phyloP scores from a whole-genome alignment of 75 land plant species.

The Pinus albicaulis region DNA sequence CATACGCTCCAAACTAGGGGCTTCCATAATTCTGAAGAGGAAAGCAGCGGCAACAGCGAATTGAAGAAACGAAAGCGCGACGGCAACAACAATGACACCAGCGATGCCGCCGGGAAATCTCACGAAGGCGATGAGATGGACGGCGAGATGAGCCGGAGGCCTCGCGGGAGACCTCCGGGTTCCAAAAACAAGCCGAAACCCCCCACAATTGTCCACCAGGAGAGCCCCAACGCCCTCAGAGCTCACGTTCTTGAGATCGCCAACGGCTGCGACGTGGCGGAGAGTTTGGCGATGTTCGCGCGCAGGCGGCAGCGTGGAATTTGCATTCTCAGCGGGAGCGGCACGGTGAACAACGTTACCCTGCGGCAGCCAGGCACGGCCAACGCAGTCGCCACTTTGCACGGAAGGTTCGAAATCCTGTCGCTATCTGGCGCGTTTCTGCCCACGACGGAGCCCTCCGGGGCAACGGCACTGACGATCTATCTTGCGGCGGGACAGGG shows the following conservation, averaged over 20 bases:
- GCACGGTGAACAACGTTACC: slow-evolving; percentile 40
- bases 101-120: not conserved
- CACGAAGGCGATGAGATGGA: slow-evolving; percentile 14
- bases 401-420: slow-evolving; percentile 41
- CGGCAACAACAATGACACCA: not conserved
- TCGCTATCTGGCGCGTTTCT: slow-evolving; percentile 42
- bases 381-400: slow-evolving; percentile 36
- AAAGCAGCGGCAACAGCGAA: too few relatives aligned
- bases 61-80: too few relatives aligned
- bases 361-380: slow-evolving; percentile 46
- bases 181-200: slow-evolving; percentile 62
- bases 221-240: slow-evolving; percentile 41
- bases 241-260: slow-evolving; percentile 38
- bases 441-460: slow-evolving; percentile 22
- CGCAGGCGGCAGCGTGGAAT: slow-evolving; percentile 39
- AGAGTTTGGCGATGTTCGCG: slow-evolving; percentile 38
- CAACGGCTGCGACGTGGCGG: slow-evolving; percentile 41
- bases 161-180: slow-evolving; percentile 86
- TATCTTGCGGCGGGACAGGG: slow-evolving; percentile 36
- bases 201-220: slow-evolving; percentile 42
- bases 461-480: slow-evolving; percentile 32
- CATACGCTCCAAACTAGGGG: too few relatives aligned
- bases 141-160: slow-evolving; percentile 23
- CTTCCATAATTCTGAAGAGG: too few relatives aligned
- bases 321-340: slow-evolving; percentile 42